Evolutionary conservation across 2,329 filamentous ascomycete genomes (phyloP).

Genomic region (Rutstroemia sp.): DNA sequence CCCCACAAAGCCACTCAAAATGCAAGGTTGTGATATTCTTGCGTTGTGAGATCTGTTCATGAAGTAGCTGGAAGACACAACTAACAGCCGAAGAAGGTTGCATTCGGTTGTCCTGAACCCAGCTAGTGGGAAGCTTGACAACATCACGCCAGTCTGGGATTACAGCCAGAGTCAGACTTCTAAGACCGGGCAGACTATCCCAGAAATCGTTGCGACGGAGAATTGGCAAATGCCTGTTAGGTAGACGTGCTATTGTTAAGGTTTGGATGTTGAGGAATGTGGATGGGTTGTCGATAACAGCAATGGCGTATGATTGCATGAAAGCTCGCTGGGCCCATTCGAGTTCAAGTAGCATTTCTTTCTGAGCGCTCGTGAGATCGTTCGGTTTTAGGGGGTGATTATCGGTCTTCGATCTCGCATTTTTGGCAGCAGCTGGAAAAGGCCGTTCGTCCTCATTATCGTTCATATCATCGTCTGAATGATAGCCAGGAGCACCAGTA

Average conservation of each 20-base stretch:
- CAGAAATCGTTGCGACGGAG: slow-evolving; percentile 55
- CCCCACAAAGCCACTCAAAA: slow-evolving; percentile 61
- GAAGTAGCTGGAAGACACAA: slow-evolving; percentile 46
- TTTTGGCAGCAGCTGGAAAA: background rate
- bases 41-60: slow-evolving; percentile 40
- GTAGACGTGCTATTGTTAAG: slow-evolving; percentile 57
- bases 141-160: slow-evolving; percentile 61
- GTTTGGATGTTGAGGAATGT: slow-evolving; percentile 49
- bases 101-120: slow-evolving; percentile 41
- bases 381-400: slow-evolving; percentile 36
- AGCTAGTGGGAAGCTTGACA: slow-evolving; percentile 42
- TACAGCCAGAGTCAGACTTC: slow-evolving; percentile 49
- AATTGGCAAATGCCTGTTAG: slow-evolving; percentile 50
- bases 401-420: slow-evolving; percentile 11
- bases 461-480: slow-evolving; percentile 6
- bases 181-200: slow-evolving; percentile 47
- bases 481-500: background rate
- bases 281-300: slow-evolving; percentile 51
- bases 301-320: slow-evolving; percentile 58
- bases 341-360: slow-evolving; percentile 60
- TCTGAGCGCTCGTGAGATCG: slow-evolving; percentile 53
- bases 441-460: background rate
- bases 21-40: slow-evolving; percentile 49
- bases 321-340: slow-evolving; percentile 64
- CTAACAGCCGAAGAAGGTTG: slow-evolving; percentile 44